A percentile compares a stretch with the other conserved stretches of the same genome.
phyloP scores from a whole-genome alignment of 208 protist genomes.

The Acanthamoeba polyphaga region DNA sequence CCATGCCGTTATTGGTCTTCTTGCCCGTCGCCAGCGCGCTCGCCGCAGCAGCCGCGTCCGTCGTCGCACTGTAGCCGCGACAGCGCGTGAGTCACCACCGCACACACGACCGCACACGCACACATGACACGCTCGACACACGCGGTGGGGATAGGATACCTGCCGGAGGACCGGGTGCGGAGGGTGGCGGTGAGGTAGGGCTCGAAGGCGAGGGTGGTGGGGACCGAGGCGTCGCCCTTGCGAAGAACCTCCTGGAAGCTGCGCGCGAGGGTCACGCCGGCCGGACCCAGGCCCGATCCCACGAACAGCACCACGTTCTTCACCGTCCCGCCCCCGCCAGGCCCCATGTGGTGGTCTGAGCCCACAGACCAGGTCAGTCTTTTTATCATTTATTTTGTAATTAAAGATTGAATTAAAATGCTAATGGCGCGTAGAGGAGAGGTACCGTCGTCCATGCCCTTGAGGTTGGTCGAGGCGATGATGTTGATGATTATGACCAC shows the following conservation, averaged over 20 bases:
- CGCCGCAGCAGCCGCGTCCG: slow-evolving; percentile 32
- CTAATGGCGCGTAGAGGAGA: background rate
- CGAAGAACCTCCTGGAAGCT: slow-evolving; percentile 2
- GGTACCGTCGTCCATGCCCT: slow-evolving; percentile 13
- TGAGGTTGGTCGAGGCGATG: slow-evolving; percentile 13
- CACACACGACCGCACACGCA: background rate
- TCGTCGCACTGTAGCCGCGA: background rate
- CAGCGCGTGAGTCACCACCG: background rate
- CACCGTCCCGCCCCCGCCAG: background rate
- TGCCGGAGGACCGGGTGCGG: background rate
- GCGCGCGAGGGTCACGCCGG: slow-evolving; percentile 16
- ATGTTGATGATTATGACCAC: slow-evolving; percentile 50
- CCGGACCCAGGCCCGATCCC: slow-evolving; percentile 8
- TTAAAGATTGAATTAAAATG: background rate
- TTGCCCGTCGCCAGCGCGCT: slow-evolving; percentile 45
- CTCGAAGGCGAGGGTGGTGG: slow-evolving; percentile 15
- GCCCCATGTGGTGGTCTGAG: background rate
- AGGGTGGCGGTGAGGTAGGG: slow-evolving; percentile 48
- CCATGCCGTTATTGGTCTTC: slow-evolving; percentile 36
- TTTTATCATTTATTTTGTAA: background rate
- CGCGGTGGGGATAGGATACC: background rate
- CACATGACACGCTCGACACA: background rate
- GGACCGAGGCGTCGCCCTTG: background rate
- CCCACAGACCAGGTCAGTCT: background rate
- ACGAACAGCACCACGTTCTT: slow-evolving; percentile 44